A percentile compares a stretch with the other conserved stretches of the same genome.
These are phyloP conservation scores for Chaetomium fimeti DNA, from an alignment of 495 filamentous ascomycete species.

Conservation along the genomic window DNA sequence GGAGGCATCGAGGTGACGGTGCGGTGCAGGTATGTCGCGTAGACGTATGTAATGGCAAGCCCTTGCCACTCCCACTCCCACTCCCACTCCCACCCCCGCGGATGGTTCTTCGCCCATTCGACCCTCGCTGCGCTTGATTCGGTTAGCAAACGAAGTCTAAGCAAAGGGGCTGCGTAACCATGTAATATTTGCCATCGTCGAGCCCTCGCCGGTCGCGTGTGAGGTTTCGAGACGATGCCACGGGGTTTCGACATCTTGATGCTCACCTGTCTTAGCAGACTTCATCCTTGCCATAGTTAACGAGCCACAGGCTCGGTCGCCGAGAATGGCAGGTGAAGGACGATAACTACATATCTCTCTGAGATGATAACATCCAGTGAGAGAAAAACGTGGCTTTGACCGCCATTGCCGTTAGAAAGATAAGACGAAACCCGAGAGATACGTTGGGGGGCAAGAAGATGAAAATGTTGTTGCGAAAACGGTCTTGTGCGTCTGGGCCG, in stretches of 20 bases:
- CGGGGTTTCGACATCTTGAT: neutral
- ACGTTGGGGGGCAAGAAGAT: neutral
- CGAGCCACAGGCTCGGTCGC: constrained; percentile 1
- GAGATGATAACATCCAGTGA: constrained; percentile 6
- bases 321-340: constrained; percentile 12
- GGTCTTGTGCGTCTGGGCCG: neutral
- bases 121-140: neutral
- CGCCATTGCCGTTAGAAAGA: too few species aligned
- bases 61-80: neutral
- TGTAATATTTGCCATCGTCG: neutral
- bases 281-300: neutral
- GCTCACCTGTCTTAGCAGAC: neutral
- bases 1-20: neutral
- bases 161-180: neutral
- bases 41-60: neutral
- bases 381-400: neutral
- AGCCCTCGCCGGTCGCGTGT: neutral
- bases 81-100: neutral
- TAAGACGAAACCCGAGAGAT: neutral
- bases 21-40: too few species aligned
- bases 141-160: neutral
- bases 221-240: neutral
- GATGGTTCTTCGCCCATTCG: neutral
- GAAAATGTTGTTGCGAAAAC: neutral
- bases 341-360: constrained; percentile 8